Conservation (phyloP, 257 asterid genomes). For the Nicotiana undulata region DNA sequence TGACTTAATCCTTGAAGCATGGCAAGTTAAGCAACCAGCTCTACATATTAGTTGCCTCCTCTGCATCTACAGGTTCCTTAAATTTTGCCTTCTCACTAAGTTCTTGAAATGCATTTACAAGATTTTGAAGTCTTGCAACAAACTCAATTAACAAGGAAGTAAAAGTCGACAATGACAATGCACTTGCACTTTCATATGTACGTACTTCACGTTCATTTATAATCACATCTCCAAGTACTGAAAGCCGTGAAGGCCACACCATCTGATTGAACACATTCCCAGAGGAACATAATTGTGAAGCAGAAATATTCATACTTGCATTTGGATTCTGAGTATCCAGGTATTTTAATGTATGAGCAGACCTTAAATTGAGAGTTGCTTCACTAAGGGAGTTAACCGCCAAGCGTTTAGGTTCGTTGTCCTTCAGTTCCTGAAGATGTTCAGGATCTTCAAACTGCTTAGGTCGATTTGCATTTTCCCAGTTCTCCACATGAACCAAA, state of each 20-base stretch:
- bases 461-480: slow-evolving; percentile 55
- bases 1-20: slow-evolving; percentile 13
- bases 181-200: slow-evolving; percentile 85
- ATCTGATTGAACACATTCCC: slow-evolving; percentile 55
- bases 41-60: slow-evolving; percentile 30
- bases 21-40: slow-evolving; percentile 23
- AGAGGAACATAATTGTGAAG: slow-evolving; percentile 56
- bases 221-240: slow-evolving; percentile 58
- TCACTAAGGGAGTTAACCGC: slow-evolving; percentile 48
- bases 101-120: slow-evolving; percentile 54
- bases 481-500: slow-evolving; percentile 63
- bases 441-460: slow-evolving; percentile 48
- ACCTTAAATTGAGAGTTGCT: slow-evolving; percentile 31
- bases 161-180: slow-evolving; percentile 68
- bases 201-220: slow-evolving; percentile 69
- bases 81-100: slow-evolving; percentile 76
- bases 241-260: slow-evolving; percentile 89
- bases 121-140: slow-evolving; percentile 89
- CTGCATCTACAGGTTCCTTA: slow-evolving; percentile 35
- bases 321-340: slow-evolving; percentile 30
- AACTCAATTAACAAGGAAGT: slow-evolving; percentile 82
- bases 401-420: slow-evolving; percentile 34
- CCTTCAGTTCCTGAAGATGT: slow-evolving; percentile 57
- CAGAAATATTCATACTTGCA: slow-evolving; percentile 18
- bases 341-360: slow-evolving; percentile 29